phyloP scores from a whole-genome alignment of 352 stramenopile species.

The Phytopythium sindhum region DNA sequence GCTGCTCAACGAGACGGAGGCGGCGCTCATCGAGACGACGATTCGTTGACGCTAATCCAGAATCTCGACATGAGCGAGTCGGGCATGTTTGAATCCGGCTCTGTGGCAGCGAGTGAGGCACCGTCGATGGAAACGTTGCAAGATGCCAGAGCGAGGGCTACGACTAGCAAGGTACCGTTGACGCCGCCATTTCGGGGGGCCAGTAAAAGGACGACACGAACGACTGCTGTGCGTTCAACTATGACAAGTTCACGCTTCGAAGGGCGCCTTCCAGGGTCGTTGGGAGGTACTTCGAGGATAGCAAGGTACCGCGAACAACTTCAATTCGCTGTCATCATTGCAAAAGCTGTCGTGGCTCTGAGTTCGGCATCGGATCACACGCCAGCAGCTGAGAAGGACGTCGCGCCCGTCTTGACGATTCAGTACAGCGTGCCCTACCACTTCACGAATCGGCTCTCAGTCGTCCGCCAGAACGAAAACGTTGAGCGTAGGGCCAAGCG shows the following conservation, averaged over 20 bases:
- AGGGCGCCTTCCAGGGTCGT: background rate
- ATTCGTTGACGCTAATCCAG: background rate
- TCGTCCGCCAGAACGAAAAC: background rate
- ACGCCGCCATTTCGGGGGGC: background rate
- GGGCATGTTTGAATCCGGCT: background rate
- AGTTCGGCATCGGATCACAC: background rate
- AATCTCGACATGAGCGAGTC: background rate
- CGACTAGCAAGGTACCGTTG: background rate
- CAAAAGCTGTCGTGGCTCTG: constrained; percentile 6
- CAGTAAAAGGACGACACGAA: background rate
- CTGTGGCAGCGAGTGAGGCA: background rate
- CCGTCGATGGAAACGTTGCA: background rate
- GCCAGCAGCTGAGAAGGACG: background rate
- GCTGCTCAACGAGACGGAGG: background rate
- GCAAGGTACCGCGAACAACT: constrained; percentile 7
- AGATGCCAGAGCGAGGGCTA: background rate
- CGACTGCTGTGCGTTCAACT: background rate
- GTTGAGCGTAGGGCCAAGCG: constrained; percentile 25
- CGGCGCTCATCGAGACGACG: background rate
- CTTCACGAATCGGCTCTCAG: constrained; percentile 13
- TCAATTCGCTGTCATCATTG: constrained; percentile 26
- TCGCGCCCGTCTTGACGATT: constrained; percentile 11
- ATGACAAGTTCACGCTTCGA: background rate
- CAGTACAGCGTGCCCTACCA: constrained; percentile 23
- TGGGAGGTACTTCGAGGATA: background rate